A percentile compares a stretch with the other conserved stretches of the same genome.
phyloP scores from a whole-genome alignment of 495 filamentous ascomycete genomes.

The Podospora bellae-mahoneyi region DNA sequence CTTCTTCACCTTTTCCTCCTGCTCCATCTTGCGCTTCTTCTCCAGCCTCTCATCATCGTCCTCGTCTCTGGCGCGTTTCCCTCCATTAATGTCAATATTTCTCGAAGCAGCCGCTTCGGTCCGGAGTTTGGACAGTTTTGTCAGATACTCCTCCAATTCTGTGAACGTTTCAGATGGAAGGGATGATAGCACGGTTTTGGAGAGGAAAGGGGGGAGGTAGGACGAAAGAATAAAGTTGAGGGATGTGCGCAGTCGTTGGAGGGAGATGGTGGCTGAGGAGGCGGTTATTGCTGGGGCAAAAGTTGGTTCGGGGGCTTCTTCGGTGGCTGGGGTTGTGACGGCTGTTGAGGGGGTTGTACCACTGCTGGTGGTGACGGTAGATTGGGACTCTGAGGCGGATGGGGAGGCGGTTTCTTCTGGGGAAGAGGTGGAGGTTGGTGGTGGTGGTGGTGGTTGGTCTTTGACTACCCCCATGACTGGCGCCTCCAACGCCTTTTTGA shows the following conservation, averaged over 20 bases:
- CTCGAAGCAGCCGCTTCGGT: conserved; percentile 66
- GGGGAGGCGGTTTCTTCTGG: conserved; percentile 17
- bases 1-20: conserved; percentile 62
- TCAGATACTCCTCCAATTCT: conserved; percentile 64
- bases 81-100: conserved; percentile 66
- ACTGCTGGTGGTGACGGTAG: conserved; percentile 17
- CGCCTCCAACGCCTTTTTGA: conserved; percentile 68
- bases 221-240: conserved; percentile 71
- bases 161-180: conserved; percentile 54
- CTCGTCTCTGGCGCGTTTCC: conserved; percentile 67
- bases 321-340: conserved; percentile 39
- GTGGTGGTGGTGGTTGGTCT: not conserved
- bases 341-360: conserved; percentile 30
- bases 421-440: not conserved
- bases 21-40: conserved; percentile 67
- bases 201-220: conserved; percentile 61
- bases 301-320: conserved; percentile 26
- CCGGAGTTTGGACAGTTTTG: conserved; percentile 59
- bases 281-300: conserved; percentile 45
- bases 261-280: conserved; percentile 49
- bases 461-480: conserved; percentile 60
- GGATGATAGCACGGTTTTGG: conserved; percentile 44
- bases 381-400: conserved; percentile 35
- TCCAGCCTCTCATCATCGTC: conserved; percentile 75
- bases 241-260: conserved; percentile 71